phyloP scores from a whole-genome alignment of 805 yeast genomes.

The Candida xiaguanensis region DNA sequence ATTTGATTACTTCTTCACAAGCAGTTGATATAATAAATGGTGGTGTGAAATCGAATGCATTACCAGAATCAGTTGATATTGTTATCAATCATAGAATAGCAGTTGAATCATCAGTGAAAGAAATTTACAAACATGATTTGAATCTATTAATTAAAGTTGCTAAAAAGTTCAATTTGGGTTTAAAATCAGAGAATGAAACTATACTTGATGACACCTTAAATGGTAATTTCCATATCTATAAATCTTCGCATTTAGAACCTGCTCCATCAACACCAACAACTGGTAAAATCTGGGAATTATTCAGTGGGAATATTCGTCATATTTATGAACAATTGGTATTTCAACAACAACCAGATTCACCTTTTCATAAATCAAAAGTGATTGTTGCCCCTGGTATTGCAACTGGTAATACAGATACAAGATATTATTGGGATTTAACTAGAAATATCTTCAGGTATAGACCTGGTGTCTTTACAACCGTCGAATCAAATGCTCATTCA shows the following conservation, averaged over 20 bases:
- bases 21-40: constrained; percentile 34
- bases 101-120: constrained; percentile 24
- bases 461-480: constrained; percentile 17
- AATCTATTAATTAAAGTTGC: constrained; percentile 22
- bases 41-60: constrained; percentile 39
- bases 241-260: constrained; percentile 28
- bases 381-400: constrained; percentile 46
- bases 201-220: constrained; percentile 10
- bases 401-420: constrained; percentile 63
- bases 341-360: constrained; percentile 23
- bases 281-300: constrained; percentile 47
- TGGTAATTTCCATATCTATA: constrained; percentile 15
- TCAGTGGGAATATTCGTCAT: constrained; percentile 62
- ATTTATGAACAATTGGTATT: constrained; percentile 55
- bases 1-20: constrained; percentile 33
- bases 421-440: constrained; percentile 54
- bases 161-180: constrained; percentile 22
- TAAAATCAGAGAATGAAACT: constrained; percentile 14
- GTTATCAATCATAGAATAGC: constrained; percentile 35
- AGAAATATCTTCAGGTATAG: constrained; percentile 51
- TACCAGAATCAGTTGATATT: constrained; percentile 30
- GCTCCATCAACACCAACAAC: constrained; percentile 44
- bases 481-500: constrained; percentile 27
- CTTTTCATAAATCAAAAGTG: constrained; percentile 10
- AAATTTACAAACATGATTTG: constrained; percentile 18